Base-by-base conservation (phyloP, 371 early-diverging fungal species). In the Entomophthora muscae region DNA sequence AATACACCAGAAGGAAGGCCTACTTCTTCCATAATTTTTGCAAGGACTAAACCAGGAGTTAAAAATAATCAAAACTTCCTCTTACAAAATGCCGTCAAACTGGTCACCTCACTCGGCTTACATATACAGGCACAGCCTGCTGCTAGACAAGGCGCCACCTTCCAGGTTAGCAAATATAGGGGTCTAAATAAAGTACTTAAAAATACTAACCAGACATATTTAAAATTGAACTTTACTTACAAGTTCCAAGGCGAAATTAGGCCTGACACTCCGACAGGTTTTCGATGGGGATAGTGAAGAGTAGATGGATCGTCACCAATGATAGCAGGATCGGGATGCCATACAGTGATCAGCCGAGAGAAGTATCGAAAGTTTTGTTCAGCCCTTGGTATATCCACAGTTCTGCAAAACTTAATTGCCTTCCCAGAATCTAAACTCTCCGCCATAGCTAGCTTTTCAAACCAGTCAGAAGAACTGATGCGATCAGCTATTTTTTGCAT, bases 81-180 rank as follows among this genome's bases (percentile, higher is more conserved):
- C 62, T 67, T 64, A 70, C 70, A 63, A 63, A 67, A 80, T 2
- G 84, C 78, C 0, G 89, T 86, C 29, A 82, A 66, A 62, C 78
- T 77, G 13, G 87, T 88, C 64, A 89, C 74, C 70, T 89, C 89
- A 55, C 77, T 77, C 0, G 89, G 89, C 70, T 89, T 89, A 66
- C 82, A 77, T 3, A 89, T 81, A 52, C 66, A 65, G 2, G 61
- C 64, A 51, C 53, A 64, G 21, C 65, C 66, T 32, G 66, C 66
- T 33, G 84, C 88, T 52, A 88, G 71, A 64, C 80, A 78, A 0
- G 88, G 86, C 3, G 89, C 89, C 56, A 89, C 79, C 72, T 89
- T 89, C 83, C 85, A 84, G 3, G 85, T 83, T 31, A 88, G 69
- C 53, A 86, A 71, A 65, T 83, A 85, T 61, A 85, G 61, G 1